Evolutionary conservation across 495 filamentous ascomycete genomes (phyloP).

Genomic region (Penicillium canariense): DNA sequence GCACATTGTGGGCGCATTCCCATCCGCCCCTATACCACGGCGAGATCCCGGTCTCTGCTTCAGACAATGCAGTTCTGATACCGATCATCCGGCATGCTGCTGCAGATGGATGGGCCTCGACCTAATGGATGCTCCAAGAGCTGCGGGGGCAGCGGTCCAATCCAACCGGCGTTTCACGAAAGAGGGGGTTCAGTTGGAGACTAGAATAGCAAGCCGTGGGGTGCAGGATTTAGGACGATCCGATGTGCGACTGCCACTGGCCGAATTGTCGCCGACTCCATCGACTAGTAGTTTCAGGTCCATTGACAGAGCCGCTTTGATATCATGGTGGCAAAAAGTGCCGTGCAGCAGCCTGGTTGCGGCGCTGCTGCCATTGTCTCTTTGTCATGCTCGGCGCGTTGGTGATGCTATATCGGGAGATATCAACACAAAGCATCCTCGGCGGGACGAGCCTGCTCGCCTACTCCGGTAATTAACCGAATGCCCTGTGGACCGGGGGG

Average conservation of each 20-base stretch:
- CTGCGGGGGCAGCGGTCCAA: background rate
- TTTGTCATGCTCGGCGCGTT: background rate
- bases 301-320: constrained; percentile 19
- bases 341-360: background rate
- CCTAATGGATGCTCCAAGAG: background rate
- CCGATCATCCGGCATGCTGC: background rate
- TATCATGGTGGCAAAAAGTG: constrained; percentile 19
- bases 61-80: background rate
- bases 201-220: constrained; percentile 24
- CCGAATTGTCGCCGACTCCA: constrained; percentile 9
- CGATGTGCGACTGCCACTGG: constrained; percentile 16
- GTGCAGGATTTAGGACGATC: constrained; percentile 15
- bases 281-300: constrained; percentile 22
- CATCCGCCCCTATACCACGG: no score
- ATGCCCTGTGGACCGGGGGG: background rate
- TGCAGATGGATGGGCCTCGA: constrained; percentile 7
- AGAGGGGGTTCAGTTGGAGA: background rate
- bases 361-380: background rate
- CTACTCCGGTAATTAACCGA: background rate
- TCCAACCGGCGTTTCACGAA: constrained; percentile 17
- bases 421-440: background rate
- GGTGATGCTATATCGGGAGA: background rate
- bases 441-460: background rate
- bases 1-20: background rate
- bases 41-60: background rate